Conservation (phyloP, 768 basidiomycete species). For the Boletus subcaerulescens region DNA sequence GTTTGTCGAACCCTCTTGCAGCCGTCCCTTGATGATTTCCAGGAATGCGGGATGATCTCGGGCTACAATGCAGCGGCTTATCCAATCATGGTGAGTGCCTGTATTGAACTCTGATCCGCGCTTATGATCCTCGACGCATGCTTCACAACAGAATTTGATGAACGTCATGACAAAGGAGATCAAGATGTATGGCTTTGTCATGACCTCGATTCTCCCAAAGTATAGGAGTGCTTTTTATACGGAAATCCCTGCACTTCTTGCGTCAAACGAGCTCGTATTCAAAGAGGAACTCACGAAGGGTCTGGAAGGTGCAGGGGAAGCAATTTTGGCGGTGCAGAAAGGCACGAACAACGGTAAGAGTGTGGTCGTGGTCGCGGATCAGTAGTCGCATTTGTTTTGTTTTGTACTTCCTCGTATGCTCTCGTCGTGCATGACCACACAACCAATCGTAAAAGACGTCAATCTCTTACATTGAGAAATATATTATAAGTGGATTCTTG, state of each 20-base stretch:
- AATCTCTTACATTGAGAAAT: slow-evolving; percentile 3
- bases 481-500: slow-evolving; percentile 16
- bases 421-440: background rate
- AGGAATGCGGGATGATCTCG: slow-evolving; percentile 1
- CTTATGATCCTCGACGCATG: background rate
- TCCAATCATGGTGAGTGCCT: background rate
- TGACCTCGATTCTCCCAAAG: background rate
- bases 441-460: background rate
- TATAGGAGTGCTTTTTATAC: background rate
- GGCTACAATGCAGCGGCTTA: background rate
- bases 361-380: background rate
- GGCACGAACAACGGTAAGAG: slow-evolving; percentile 2
- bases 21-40: background rate
- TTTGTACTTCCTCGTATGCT: background rate
- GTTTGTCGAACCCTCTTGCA: background rate
- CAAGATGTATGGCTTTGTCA: background rate
- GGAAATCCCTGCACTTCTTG: background rate
- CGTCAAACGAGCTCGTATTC: background rate
- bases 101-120: background rate
- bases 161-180: slow-evolving; percentile 1
- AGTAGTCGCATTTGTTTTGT: background rate
- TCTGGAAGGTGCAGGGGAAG: background rate
- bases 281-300: background rate
- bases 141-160: background rate
- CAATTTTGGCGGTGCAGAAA: slow-evolving; percentile 4